phyloP scores from a whole-genome alignment of 2,329 filamentous ascomycete genomes.

The Neophaeococcomyces mojaviensis region DNA sequence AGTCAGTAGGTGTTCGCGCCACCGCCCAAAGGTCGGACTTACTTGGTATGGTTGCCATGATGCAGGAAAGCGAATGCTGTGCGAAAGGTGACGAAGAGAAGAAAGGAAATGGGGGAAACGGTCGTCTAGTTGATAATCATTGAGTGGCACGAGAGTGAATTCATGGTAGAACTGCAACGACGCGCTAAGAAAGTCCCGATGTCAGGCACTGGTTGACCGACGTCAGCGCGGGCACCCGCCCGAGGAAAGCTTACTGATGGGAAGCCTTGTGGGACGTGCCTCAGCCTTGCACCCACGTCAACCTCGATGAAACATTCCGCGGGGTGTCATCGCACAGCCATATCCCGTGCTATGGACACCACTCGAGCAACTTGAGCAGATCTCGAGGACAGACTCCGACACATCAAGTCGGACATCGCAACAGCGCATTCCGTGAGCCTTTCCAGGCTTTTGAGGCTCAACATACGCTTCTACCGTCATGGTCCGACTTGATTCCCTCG shows the following conservation, averaged over 20 bases:
- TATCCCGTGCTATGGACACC: too few relatives aligned
- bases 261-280: not conserved
- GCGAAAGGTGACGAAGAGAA: not conserved
- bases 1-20: constrained; percentile 20
- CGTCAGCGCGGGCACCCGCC: not conserved
- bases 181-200: too few relatives aligned
- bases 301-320: not conserved
- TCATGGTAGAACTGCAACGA: too few relatives aligned
- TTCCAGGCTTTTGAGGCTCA: too few relatives aligned
- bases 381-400: too few relatives aligned
- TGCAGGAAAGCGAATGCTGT: constrained; percentile 16
- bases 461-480: not conserved
- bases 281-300: not conserved
- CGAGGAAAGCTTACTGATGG: not conserved
- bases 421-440: too few relatives aligned
- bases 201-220: not conserved
- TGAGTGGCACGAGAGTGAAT: not conserved
- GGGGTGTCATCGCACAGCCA: too few relatives aligned
- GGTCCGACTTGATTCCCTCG: constrained; percentile 8
- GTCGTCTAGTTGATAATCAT: not conserved
- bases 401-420: too few relatives aligned
- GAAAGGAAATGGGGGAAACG: constrained; percentile 3
- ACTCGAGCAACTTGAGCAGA: too few relatives aligned
- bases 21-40: constrained; percentile 20
- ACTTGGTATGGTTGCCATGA: constrained; percentile 53